Conservation (phyloP, 2,329 filamentous ascomycete genomes). For the Emergomyces africanus region DNA sequence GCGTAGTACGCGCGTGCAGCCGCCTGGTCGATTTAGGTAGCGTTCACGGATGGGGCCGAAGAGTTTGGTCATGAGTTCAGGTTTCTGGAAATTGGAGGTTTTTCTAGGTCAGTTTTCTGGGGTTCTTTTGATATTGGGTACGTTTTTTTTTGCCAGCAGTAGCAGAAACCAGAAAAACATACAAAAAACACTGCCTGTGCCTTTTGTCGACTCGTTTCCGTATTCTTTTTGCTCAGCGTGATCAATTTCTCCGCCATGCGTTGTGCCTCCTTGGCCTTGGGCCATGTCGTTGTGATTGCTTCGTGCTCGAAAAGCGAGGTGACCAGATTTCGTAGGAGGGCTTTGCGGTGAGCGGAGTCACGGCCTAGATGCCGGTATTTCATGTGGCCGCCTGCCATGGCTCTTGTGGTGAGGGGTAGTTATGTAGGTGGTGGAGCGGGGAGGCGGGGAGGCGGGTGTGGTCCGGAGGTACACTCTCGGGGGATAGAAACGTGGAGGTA, state of each 20-base stretch:
- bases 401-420: slow-evolving; percentile 6
- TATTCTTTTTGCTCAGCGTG: slow-evolving; percentile 86
- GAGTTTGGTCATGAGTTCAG: slow-evolving; percentile 58
- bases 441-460: no score
- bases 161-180: slow-evolving; percentile 26
- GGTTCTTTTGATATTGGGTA: neutral
- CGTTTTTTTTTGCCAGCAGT: no score
- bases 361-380: slow-evolving; percentile 86
- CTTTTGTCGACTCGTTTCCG: slow-evolving; percentile 60
- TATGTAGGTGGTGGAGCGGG: neutral
- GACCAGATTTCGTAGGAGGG: slow-evolving; percentile 88
- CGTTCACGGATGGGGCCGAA: slow-evolving; percentile 71
- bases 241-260: slow-evolving; percentile 87
- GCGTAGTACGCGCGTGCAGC: slow-evolving; percentile 88
- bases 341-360: slow-evolving; percentile 74
- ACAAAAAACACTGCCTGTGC: slow-evolving; percentile 81
- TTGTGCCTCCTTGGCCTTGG: slow-evolving; percentile 96
- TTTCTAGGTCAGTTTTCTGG: neutral
- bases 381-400: slow-evolving; percentile 73
- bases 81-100: slow-evolving; percentile 20
- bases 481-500: no score
- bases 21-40: slow-evolving; percentile 67
- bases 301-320: slow-evolving; percentile 90
- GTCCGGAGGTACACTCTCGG: neutral
- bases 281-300: slow-evolving; percentile 86